Percentiles rank a stretch among this genome's conserved stretches.
Evolutionary conservation across 129 eudicot genomes (phyloP).

Genomic region (Centaurea solstitialis): DNA sequence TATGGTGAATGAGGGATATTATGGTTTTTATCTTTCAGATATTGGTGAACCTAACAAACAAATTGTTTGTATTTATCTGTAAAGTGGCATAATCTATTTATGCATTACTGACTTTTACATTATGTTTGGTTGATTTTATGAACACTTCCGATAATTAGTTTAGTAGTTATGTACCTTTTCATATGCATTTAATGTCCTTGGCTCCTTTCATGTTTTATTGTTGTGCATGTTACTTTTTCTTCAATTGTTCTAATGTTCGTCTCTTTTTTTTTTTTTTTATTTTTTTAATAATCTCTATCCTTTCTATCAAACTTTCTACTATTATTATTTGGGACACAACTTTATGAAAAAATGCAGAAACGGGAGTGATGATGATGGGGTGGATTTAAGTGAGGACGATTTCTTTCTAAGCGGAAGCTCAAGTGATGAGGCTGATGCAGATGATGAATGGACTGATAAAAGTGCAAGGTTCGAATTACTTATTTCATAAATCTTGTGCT

Average conservation of each 20-base stretch:
- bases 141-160: neutral
- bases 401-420: conserved; percentile 83
- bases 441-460: conserved; percentile 89
- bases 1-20: neutral
- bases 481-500: neutral
- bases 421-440: conserved; percentile 95
- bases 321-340: neutral
- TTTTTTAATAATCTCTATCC: no score
- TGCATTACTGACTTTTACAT: neutral
- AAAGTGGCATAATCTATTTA: neutral
- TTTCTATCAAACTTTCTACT: no score
- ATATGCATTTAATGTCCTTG: neutral
- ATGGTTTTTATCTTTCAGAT: neutral
- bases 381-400: conserved; percentile 90
- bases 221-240: no score
- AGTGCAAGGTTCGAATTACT: conserved; percentile 66
- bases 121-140: neutral
- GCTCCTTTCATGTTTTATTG: neutral
- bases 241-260: no score
- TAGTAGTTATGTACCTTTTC: neutral
- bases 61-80: neutral
- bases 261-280: no score
- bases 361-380: conserved; percentile 97
- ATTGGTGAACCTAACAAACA: neutral
- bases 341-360: conserved; percentile 48